Percentiles rank a stretch among this genome's conserved stretches.
Conservation (phyloP, 2,329 filamentous ascomycete genomes). For the Fusarium mundagurra region DNA sequence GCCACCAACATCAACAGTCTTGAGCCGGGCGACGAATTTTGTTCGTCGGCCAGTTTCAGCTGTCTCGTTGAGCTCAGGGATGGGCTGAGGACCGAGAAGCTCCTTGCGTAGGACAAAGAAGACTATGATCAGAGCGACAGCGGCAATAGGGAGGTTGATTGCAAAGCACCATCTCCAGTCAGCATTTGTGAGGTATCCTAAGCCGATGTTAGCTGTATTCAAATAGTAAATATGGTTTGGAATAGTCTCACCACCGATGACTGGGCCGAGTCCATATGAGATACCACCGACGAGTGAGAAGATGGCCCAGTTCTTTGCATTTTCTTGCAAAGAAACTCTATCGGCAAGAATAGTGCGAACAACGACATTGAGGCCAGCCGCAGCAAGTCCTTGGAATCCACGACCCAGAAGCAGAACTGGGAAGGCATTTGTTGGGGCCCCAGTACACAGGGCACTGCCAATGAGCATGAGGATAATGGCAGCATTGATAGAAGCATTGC, state of each 20-base stretch:
- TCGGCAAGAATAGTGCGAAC: constrained; percentile 73
- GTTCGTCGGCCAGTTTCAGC: constrained; percentile 45
- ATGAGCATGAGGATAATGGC: constrained; percentile 66
- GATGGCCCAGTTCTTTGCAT: constrained; percentile 69
- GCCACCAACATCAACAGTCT: constrained; percentile 66
- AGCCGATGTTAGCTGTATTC: constrained; percentile 1
- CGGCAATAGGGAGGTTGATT: constrained; percentile 67
- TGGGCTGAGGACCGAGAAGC: constrained; percentile 62
- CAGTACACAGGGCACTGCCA: constrained; percentile 70
- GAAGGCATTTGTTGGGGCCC: constrained; percentile 63
- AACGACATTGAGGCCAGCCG: constrained; percentile 69
- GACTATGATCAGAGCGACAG: constrained; percentile 61
- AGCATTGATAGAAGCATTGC: constrained; percentile 66
- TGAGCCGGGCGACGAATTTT: constrained; percentile 56
- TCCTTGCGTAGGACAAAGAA: constrained; percentile 67
- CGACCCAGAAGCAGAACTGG: constrained; percentile 70
- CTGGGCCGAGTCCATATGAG: constrained; percentile 69
- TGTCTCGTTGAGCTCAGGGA: constrained; percentile 56
- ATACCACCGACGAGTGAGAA: constrained; percentile 69
- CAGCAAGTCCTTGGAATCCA: constrained; percentile 69
- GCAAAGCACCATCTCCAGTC: constrained; percentile 76
- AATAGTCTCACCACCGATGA: constrained; percentile 60
- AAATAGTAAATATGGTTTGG: too few species aligned
- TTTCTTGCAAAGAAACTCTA: constrained; percentile 69
- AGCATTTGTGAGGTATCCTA: constrained; percentile 60